Percentiles rank a stretch among this genome's conserved stretches.
phyloP scores from a whole-genome alignment of 2,329 filamentous ascomycete species.

The Ramularia endophylla region DNA sequence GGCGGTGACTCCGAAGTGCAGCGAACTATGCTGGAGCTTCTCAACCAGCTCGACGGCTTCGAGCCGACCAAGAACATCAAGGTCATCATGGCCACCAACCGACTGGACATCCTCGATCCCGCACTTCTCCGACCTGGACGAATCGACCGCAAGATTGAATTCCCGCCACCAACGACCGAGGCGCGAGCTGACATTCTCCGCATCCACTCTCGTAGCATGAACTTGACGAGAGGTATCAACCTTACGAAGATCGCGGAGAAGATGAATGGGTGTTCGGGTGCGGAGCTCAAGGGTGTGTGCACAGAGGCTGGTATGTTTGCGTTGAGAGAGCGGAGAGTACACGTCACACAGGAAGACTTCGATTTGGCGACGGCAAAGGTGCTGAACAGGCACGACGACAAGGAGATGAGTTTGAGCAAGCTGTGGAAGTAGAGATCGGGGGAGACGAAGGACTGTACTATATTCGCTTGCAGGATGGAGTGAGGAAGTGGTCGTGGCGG shows the following conservation, averaged over 20 bases:
- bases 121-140: conserved; percentile 91
- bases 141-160: conserved; percentile 99
- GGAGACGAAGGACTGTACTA: conserved; percentile 11
- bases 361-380: conserved; percentile 98
- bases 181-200: conserved; percentile 95
- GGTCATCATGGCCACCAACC: conserved; percentile 99
- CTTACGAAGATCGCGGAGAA: conserved; percentile 98
- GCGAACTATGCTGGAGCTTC: conserved; percentile 94
- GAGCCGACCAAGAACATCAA: conserved; percentile 97
- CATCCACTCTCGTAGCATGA: conserved; percentile 98
- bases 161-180: conserved; percentile 93
- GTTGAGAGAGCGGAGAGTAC: conserved; percentile 86
- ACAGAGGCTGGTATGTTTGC: conserved; percentile 99
- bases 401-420: conserved; percentile 86
- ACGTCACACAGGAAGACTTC: conserved; percentile 99
- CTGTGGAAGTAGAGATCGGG: conserved; percentile 60
- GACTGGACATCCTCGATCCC: conserved; percentile 93
- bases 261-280: conserved; percentile 98
- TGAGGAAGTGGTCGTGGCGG: neutral
- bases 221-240: conserved; percentile 94
- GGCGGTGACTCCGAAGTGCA: conserved; percentile 97
- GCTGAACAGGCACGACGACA: conserved; percentile 98
- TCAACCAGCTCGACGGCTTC: conserved; percentile 98
- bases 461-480: conserved; percentile 16
- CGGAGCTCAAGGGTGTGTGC: conserved; percentile 97